Conservation (phyloP, 2,329 filamentous ascomycete genomes). For the Cytospora schulzeri region DNA sequence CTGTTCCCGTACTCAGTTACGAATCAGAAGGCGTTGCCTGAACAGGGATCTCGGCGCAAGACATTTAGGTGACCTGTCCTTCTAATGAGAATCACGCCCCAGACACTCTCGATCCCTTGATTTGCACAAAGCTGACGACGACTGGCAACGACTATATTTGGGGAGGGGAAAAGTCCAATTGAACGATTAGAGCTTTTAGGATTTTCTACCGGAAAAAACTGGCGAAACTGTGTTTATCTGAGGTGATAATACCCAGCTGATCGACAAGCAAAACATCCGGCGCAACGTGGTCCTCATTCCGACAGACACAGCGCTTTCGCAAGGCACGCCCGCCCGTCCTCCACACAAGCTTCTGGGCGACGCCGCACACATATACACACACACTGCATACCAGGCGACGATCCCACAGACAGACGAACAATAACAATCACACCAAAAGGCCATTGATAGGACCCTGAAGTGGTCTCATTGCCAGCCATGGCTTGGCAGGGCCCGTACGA, state of each 20-base stretch:
- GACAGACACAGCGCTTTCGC: not conserved
- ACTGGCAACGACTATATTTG: not conserved
- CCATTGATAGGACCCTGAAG: not conserved
- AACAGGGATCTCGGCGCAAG: not conserved
- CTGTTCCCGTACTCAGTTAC: not conserved
- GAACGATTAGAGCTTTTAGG: not conserved
- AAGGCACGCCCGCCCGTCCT: not conserved
- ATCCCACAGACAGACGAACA: not conserved
- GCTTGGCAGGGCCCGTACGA: constrained; percentile 27
- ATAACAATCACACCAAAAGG: not conserved
- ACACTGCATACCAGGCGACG: not conserved
- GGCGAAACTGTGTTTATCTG: not conserved
- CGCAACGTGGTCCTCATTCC: constrained; percentile 6
- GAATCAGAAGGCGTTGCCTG: not conserved
- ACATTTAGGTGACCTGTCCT: constrained; percentile 23
- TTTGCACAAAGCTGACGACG: constrained; percentile 16
- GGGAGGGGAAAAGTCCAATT: constrained; percentile 1
- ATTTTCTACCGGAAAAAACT: not conserved
- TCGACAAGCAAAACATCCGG: constrained; percentile 4
- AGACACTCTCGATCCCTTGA: not conserved
- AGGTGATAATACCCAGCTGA: not conserved
- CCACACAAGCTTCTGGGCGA: not conserved
- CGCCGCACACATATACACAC: not conserved
- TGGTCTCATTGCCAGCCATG: constrained; percentile 17
- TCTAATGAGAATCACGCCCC: constrained; percentile 11